A percentile compares a stretch with the other conserved stretches of the same genome.
Conservation (phyloP, 2,329 filamentous ascomycete genomes). For the Stemphylium lycopersici region DNA sequence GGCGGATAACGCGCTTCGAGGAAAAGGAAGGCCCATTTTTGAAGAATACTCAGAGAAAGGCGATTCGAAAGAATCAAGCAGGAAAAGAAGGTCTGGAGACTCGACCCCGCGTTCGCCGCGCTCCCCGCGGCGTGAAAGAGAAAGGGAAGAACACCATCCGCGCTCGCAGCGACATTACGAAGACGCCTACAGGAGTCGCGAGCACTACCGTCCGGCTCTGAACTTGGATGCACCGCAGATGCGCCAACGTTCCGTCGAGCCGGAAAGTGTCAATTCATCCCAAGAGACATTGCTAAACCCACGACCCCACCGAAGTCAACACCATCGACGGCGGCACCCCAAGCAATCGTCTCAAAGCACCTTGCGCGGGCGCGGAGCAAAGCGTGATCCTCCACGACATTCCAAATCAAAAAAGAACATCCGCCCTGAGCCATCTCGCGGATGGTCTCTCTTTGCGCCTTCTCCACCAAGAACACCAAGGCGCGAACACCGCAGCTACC, state of each 20-base stretch:
- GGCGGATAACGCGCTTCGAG: conserved; percentile 30
- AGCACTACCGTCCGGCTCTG: conserved; percentile 28
- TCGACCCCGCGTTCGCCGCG: conserved; percentile 23
- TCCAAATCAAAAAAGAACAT: conserved; percentile 41
- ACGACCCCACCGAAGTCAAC: conserved; percentile 42
- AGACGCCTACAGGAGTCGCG: conserved; percentile 24
- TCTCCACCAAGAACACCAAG: conserved; percentile 40
- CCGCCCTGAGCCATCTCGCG: conserved; percentile 31
- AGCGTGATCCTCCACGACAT: conserved; percentile 42
- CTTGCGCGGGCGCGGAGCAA: conserved; percentile 44
- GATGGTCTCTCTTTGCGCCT: conserved; percentile 40
- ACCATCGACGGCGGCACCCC: conserved; percentile 40
- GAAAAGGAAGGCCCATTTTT: conserved; percentile 30
- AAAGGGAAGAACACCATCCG: conserved; percentile 29
- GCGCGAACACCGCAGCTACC: conserved; percentile 30
- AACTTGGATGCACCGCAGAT: conserved; percentile 37
- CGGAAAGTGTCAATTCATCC: conserved; percentile 36
- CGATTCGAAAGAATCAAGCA: conserved; percentile 34
- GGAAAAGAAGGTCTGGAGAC: conserved; percentile 35
- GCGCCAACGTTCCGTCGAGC: conserved; percentile 37
- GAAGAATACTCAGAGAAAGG: conserved; percentile 41
- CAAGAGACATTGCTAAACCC: conserved; percentile 46
- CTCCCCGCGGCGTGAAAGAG: conserved; percentile 32
- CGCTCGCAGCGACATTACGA: conserved; percentile 25
- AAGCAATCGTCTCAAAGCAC: conserved; percentile 44